Evolutionary conservation across 768 basidiomycete genomes (phyloP), one percentile per base, ranked within the genome.

Genomic region (Mrakia frigida): DNA sequence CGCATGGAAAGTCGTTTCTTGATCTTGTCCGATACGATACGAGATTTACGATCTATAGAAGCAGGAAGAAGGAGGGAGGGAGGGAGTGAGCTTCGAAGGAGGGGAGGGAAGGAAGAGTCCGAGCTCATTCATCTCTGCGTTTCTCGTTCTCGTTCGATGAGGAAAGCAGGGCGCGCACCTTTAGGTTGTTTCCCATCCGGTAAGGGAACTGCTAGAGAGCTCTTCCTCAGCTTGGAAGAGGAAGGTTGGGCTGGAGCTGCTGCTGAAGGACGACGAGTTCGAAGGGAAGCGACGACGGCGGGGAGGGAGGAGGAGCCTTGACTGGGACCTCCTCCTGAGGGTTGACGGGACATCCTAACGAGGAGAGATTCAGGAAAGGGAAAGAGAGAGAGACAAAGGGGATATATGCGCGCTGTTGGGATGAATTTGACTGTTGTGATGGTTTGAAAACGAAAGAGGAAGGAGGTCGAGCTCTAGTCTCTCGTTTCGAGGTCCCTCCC

Each of bases 1-100:
- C 94, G 90, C 88, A 90, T 92, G 23, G 94, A 94, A 90, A 97
- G 91, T 81, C 95, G 91, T 84, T 93, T 93, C 88, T 93, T 94
- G 84, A 97, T 94, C 85, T 92, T 93, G 87, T 95, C 95, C 41
- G 77, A 73, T 83, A 94, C 87, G 31, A 88, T 86, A 16, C 85
- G 84, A 41, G 86, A 85, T 80, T 86, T 86, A 65, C 87, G 84
- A n/a, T 74, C 73, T 74, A 16, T 0, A n/a, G n/a, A n/a, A n/a
- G n/a, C 18, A 3, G 39, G 13, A 39, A 23, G 46, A 18, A 28
- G 4, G 60, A 18, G 6, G 37, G 31, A 21, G 21, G 33, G 37
- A 25, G 28, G 11, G 21, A 9, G 39, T 60, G 37, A 73, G 41
- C 56, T 25, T 35, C 16, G n/a, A 56, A 31, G 18, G 53, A 23